Conservation (phyloP, 805 yeast genomes). For the Candida ortonii region DNA sequence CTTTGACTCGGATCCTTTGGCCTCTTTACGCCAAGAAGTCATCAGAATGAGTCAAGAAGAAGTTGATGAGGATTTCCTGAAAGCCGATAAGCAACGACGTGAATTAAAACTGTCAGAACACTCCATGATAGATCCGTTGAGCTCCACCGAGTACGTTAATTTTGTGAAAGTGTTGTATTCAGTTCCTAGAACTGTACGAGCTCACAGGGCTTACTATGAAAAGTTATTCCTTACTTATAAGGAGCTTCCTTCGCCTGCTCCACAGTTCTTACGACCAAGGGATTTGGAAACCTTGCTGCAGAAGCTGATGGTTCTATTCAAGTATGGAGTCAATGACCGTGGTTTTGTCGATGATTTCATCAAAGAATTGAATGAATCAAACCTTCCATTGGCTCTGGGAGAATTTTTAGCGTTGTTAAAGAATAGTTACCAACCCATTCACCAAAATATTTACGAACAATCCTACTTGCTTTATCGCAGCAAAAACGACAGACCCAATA, state of each 20-base stretch:
- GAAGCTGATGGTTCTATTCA: constrained; percentile 2
- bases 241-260: constrained; percentile 12
- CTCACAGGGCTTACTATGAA: constrained; percentile 1
- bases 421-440: constrained; percentile 56
- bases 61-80: too few relatives aligned
- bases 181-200: neutral
- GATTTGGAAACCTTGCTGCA: constrained; percentile 10
- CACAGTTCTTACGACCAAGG: constrained; percentile 7
- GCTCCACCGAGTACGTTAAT: constrained; percentile 4
- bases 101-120: constrained; percentile 6
- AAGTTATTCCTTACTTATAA: constrained; percentile 3
- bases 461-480: constrained; percentile 97
- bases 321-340: neutral
- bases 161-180: constrained; percentile 3
- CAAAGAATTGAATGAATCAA: constrained; percentile 9
- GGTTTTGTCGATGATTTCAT: constrained; percentile 9
- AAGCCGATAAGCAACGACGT: constrained; percentile 3
- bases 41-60: too few relatives aligned
- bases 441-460: constrained; percentile 76
- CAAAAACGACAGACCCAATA: constrained; percentile 74
- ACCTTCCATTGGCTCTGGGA: constrained; percentile 7
- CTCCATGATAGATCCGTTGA: constrained; percentile 7
- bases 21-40: too few relatives aligned
- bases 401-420: constrained; percentile 11
- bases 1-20: too few relatives aligned